Evolutionary conservation across 2,329 filamentous ascomycete species (phyloP), one percentile per base, ranked within the genome.

Genomic region (Zopfia rhizophila): DNA sequence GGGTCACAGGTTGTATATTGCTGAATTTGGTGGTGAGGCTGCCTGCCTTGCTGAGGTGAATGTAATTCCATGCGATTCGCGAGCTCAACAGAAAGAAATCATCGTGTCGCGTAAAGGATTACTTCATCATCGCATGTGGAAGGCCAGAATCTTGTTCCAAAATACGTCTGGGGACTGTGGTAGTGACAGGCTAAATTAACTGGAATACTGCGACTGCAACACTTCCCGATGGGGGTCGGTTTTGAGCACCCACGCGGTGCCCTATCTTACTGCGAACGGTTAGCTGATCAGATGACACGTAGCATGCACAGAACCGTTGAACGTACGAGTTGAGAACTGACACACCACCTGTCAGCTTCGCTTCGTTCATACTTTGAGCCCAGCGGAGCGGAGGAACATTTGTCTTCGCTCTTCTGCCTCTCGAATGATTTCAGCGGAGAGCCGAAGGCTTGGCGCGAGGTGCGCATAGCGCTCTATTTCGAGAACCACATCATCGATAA

Each of bases 361-460:
- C 24, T 10, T 48, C 19, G 5, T 44, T 69, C 72, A 75, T 14
- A 69, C 69, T 37, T 70, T 70, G 13, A 70, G 58, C 36, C 72
- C 72, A 40, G 73, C 68, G 21, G 69, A 71, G 11, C 69, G 65
- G 13, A 74, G 74, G 70, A 84, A 84, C 51, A 82, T 79, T 61
- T 87, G 84, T 56, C 89, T 78, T 56, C 89, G 82, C 59, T 85
- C 82, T 68, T 77, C 89, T 6, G 90, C 89, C 68, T 93, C 89
- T 46, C 87, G 85, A 63, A 93, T 83, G 49, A 93, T 91, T 64
- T 93, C 89, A 16, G 87, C 85, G n/a, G 87, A 86, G 37, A 93
- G 76, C 55, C 81, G 83, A 22, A 93, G 76, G 62, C 89, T 92
- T 5, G 90, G 90, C 3, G 90, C 89, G 22, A 94, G 76, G 56